These are phyloP conservation scores for Coccomyxa sp. DNA, from an alignment of 139 green algal genomes.

Conservation along the genomic window DNA sequence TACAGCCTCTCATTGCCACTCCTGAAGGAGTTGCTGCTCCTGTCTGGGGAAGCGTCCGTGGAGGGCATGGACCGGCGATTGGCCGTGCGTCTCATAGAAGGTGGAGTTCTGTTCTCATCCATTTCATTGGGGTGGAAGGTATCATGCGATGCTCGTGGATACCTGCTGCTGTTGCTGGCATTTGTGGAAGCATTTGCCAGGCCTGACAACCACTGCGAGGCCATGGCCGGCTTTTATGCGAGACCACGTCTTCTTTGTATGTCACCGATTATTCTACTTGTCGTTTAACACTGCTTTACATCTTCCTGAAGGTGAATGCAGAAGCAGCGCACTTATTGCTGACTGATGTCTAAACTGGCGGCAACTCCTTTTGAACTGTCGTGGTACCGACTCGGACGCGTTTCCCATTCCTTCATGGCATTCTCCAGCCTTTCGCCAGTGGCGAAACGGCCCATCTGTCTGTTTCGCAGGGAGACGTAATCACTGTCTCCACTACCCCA, in stretches of 20 bases:
- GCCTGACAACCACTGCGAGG: background rate
- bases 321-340: too few species aligned
- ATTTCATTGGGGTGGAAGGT: constrained; percentile 10
- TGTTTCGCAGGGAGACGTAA: too few species aligned
- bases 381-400: too few species aligned
- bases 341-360: too few species aligned
- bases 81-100: constrained; percentile 16
- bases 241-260: background rate
- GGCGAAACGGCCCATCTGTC: too few species aligned
- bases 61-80: constrained; percentile 5
- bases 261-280: too few species aligned
- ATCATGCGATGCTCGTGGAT: constrained; percentile 27
- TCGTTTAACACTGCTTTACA: too few species aligned
- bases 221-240: background rate
- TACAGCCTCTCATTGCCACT: constrained; percentile 84
- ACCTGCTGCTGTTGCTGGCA: constrained; percentile 20
- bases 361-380: too few species aligned
- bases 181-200: constrained; percentile 1
- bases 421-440: too few species aligned
- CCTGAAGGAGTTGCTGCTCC: constrained; percentile 41
- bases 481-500: too few species aligned
- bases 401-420: too few species aligned
- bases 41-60: constrained; percentile 36
- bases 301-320: background rate
- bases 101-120: constrained; percentile 43